Percentiles rank a stretch among this genome's conserved stretches.
phyloP scores from a whole-genome alignment of 2,329 filamentous ascomycete species.

The Tricladium varicosporioides region DNA sequence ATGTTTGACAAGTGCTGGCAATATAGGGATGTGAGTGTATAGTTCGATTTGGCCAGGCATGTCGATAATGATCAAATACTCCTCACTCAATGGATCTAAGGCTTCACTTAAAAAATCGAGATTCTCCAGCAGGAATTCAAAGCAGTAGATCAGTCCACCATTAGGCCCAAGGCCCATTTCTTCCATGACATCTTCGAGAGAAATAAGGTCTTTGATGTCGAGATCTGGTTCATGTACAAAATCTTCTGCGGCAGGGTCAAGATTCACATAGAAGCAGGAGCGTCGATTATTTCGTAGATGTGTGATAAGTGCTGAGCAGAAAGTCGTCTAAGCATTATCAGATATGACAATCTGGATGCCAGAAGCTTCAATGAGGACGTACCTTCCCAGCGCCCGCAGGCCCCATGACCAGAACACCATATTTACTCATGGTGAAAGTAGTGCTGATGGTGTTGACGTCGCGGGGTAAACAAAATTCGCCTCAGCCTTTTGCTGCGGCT shows the following conservation, averaged over 20 bases:
- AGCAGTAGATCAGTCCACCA: slow-evolving; percentile 92
- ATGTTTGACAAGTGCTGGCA: slow-evolving; percentile 80
- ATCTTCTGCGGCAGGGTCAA: slow-evolving; percentile 91
- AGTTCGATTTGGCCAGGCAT: slow-evolving; percentile 99
- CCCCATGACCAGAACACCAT: slow-evolving; percentile 10
- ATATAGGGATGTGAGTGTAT: slow-evolving; percentile 92
- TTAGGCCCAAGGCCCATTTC: slow-evolving; percentile 89
- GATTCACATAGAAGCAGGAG: slow-evolving; percentile 97
- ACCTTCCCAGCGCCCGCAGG: slow-evolving; percentile 10
- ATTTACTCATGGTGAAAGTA: slow-evolving; percentile 11
- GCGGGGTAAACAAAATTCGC: too few species aligned
- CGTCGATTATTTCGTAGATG: slow-evolving; percentile 87
- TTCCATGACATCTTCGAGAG: slow-evolving; percentile 94
- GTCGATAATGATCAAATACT: slow-evolving; percentile 96
- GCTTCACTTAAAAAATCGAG: slow-evolving; percentile 87
- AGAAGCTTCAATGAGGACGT: slow-evolving; percentile 7
- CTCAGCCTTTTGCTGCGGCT: too few species aligned
- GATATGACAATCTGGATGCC: slow-evolving; percentile 1
- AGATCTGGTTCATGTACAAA: slow-evolving; percentile 91
- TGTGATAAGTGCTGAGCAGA: slow-evolving; percentile 89
- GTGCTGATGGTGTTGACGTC: too few species aligned
- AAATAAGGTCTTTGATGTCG: slow-evolving; percentile 94
- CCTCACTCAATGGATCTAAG: slow-evolving; percentile 82
- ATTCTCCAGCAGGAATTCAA: slow-evolving; percentile 93
- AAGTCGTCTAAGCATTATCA: slow-evolving; percentile 66